These are phyloP conservation scores for Adansonia digitata DNA, from an alignment of 345 rosid genomes.

Conservation along the genomic window DNA sequence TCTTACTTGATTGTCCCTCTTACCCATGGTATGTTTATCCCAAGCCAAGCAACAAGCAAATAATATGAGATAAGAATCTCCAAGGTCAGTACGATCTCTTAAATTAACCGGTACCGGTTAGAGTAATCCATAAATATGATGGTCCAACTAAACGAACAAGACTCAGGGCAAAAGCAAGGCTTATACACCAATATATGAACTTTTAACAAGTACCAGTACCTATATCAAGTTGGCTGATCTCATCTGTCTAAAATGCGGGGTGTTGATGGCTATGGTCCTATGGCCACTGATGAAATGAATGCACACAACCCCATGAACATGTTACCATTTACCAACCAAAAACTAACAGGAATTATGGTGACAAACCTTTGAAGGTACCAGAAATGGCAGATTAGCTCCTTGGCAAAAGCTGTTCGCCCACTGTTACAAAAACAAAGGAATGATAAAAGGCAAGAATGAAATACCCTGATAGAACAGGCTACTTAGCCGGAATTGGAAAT, in stretches of 20 bases:
- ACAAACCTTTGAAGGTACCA: constrained; percentile 74
- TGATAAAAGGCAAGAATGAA: not conserved
- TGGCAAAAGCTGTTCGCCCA: constrained; percentile 95
- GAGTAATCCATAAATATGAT: too few relatives aligned
- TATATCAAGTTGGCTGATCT: not conserved
- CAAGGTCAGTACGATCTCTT: not conserved
- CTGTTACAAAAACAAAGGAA: constrained; percentile 30
- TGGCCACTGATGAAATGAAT: not conserved
- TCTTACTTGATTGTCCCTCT: not conserved
- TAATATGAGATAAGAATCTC: not conserved
- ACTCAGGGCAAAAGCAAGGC: not conserved
- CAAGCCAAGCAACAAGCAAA: not conserved
- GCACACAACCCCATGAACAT: not conserved
- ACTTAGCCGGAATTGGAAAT: not conserved
- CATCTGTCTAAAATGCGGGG: not conserved
- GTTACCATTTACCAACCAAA: not conserved
- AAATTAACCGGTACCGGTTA: not conserved
- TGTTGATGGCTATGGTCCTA: not conserved
- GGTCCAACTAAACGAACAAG: not conserved
- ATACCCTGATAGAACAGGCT: not conserved
- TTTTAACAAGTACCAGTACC: not conserved
- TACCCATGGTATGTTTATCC: too few relatives aligned
- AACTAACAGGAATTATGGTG: not conserved
- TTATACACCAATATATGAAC: not conserved
- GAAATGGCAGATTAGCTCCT: constrained; percentile 86